Base-by-base conservation (phyloP, 306 rosid genomes). In the Malus asiatica region DNA sequence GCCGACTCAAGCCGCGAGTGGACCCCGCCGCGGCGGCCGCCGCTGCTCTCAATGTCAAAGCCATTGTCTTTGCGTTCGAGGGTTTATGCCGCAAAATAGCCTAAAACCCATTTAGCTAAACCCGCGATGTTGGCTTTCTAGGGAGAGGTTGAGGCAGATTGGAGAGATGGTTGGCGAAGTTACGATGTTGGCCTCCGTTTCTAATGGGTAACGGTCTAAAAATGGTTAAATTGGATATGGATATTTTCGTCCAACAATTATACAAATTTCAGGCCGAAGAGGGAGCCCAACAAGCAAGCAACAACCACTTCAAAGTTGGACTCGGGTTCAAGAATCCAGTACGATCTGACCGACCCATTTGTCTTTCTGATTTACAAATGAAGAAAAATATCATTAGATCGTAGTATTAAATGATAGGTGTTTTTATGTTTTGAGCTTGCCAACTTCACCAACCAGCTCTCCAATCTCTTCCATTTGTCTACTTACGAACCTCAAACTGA, bases 1-100 rank as follows among this genome's bases (percentile, higher is more conserved):
- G 73, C 25, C 90, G 87, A 72, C 87, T 71, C 65, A 93, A 67
- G 79, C 90, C 80, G 58, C 87, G 86, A 18, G 90, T 90, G 4
- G 88, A 86, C 69, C 87, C 87, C 60, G 23, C 73, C 4, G 80
- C 75, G 18, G 63, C 80, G 71, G 70, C 83, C 29, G 86, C 92
- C 19, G 87, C 89, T 23, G 83, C 66, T 83, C 94, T 84, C 77
- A 89, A 83, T 76, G 96, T 87, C 90, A 90, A 77, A 75, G 74
- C 72, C 51, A 40, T 68, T 9, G 42, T 64, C 68, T 64, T 9
- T 64, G 68, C 25, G 42, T 33, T 32, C 19, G 68, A 64, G 68
- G n/a, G 67, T 63, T 32, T 29, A 29, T 27, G 68, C 68, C 32
- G 20, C 55, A 32, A 18, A 64, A 64, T 8, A 20, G 3, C 66